These are phyloP conservation scores for Thraustochytrium sp. DNA, from an alignment of 352 stramenopile genomes.

Conservation along the genomic window DNA sequence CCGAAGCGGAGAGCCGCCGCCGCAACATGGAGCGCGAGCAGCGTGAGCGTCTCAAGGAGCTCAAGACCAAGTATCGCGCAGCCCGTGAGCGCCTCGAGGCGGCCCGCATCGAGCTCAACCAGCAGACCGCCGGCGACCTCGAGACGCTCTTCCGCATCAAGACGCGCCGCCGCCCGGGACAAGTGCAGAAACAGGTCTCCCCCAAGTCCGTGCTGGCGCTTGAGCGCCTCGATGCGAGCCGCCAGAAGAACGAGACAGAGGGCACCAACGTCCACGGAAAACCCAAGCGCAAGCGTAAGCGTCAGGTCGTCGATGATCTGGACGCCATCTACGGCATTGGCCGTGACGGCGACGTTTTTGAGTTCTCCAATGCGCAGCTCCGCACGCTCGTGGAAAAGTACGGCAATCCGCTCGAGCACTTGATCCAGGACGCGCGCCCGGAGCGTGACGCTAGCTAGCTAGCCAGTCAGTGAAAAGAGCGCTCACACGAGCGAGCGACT, in stretches of 20 bases:
- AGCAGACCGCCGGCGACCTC: neutral
- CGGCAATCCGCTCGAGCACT: constrained; percentile 23
- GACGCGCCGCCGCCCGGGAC: too few relatives aligned
- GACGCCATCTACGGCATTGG: constrained; percentile 27
- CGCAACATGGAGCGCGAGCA: neutral
- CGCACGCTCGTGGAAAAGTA: neutral
- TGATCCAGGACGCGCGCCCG: too few relatives aligned
- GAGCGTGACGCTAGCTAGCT: too few relatives aligned
- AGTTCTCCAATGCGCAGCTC: neutral
- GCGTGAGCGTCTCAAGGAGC: neutral
- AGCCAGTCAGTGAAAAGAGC: too few relatives aligned
- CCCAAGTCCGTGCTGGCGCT: too few relatives aligned
- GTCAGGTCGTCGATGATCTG: neutral
- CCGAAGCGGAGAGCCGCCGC: neutral
- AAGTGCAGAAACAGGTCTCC: too few relatives aligned
- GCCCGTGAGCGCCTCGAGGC: neutral
- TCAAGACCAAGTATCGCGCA: neutral
- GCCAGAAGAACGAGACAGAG: too few relatives aligned
- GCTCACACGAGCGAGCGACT: too few relatives aligned
- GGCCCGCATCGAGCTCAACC: neutral
- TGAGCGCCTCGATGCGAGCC: too few relatives aligned
- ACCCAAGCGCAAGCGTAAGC: too few relatives aligned
- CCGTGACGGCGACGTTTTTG: constrained; percentile 14
- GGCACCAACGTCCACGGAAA: too few relatives aligned
- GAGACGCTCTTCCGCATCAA: neutral